Conservation (phyloP, 768 basidiomycete genomes). For the Podaxis carcinomalis region DNA sequence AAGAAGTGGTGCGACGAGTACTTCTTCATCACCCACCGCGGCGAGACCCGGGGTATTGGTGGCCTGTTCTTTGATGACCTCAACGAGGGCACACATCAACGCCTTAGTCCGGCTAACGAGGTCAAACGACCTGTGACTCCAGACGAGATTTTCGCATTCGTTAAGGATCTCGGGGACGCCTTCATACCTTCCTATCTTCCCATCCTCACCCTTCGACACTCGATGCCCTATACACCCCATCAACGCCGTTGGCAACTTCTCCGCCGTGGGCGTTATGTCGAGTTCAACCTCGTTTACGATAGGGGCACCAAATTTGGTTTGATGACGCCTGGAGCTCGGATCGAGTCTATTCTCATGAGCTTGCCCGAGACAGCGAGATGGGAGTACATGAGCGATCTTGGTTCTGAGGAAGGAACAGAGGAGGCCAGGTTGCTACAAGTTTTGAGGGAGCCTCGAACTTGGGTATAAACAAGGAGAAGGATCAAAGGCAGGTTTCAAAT, state of each 20-base stretch:
- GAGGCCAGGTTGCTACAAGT: slow-evolving; percentile 66
- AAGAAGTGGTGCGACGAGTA: slow-evolving; percentile 99
- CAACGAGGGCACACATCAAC: slow-evolving; percentile 57
- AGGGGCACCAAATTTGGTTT: slow-evolving; percentile 87
- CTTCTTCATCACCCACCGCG: slow-evolving; percentile 87
- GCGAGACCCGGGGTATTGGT: slow-evolving; percentile 84
- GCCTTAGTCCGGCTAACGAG: slow-evolving; percentile 40
- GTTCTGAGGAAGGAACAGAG: slow-evolving; percentile 54
- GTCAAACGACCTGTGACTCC: slow-evolving; percentile 47
- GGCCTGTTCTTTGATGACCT: slow-evolving; percentile 98
- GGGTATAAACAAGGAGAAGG: slow-evolving; percentile 36
- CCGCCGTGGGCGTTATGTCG: slow-evolving; percentile 88
- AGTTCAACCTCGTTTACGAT: slow-evolving; percentile 88
- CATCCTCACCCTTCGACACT: slow-evolving; percentile 60
- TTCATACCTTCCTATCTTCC: slow-evolving; percentile 92
- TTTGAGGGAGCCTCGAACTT: slow-evolving; percentile 21
- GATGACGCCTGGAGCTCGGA: slow-evolving; percentile 79
- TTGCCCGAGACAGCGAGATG: slow-evolving; percentile 83
- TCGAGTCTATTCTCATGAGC: slow-evolving; percentile 90
- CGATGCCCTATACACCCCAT: slow-evolving; percentile 53
- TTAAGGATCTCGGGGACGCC: slow-evolving; percentile 67
- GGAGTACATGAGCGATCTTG: slow-evolving; percentile 85
- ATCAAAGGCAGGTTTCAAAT: neutral
- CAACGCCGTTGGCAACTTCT: slow-evolving; percentile 92
- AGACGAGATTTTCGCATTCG: slow-evolving; percentile 73